Conservation (phyloP, 2,329 filamentous ascomycete genomes). For the Grosmannia huntii region DNA sequence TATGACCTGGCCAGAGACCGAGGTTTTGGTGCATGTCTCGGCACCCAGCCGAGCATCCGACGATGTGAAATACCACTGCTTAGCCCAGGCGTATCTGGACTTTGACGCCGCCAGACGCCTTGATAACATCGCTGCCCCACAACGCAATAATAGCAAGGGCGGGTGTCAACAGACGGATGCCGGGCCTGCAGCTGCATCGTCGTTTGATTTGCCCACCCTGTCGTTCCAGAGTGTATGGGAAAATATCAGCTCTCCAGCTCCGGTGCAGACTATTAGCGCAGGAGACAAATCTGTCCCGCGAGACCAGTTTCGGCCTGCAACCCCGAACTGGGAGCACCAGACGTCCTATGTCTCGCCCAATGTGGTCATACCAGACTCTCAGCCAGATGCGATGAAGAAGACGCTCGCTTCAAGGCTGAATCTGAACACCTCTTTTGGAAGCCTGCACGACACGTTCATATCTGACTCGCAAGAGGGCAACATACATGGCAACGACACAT, state of each 20-base stretch:
- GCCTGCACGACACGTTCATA: not conserved
- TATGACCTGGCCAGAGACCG: slow-evolving; percentile 22
- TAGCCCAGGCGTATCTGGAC: slow-evolving; percentile 37
- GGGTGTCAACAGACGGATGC: not conserved
- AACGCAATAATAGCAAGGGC: not conserved
- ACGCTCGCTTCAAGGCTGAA: slow-evolving; percentile 4
- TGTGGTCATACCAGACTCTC: slow-evolving; percentile 39
- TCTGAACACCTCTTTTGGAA: slow-evolving; percentile 8
- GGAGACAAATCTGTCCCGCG: not conserved
- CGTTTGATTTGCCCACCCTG: slow-evolving; percentile 13
- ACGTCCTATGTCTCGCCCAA: slow-evolving; percentile 5
- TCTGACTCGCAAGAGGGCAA: not conserved
- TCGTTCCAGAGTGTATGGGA: slow-evolving; percentile 20
- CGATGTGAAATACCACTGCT: slow-evolving; percentile 34
- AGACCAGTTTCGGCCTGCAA: not conserved
- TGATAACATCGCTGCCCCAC: not conserved
- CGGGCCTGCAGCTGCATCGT: slow-evolving; percentile 2
- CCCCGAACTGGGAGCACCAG: not conserved
- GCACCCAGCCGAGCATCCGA: slow-evolving; percentile 35
- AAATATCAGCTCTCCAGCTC: slow-evolving; percentile 16
- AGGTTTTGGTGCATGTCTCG: slow-evolving; percentile 43
- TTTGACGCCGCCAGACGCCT: slow-evolving; percentile 23
- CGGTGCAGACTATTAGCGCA: slow-evolving; percentile 5
- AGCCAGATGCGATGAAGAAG: slow-evolving; percentile 22
- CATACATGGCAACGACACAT: not conserved